Base-by-base conservation (phyloP, 2,329 filamentous ascomycete species). In the Diaporthe capsici region DNA sequence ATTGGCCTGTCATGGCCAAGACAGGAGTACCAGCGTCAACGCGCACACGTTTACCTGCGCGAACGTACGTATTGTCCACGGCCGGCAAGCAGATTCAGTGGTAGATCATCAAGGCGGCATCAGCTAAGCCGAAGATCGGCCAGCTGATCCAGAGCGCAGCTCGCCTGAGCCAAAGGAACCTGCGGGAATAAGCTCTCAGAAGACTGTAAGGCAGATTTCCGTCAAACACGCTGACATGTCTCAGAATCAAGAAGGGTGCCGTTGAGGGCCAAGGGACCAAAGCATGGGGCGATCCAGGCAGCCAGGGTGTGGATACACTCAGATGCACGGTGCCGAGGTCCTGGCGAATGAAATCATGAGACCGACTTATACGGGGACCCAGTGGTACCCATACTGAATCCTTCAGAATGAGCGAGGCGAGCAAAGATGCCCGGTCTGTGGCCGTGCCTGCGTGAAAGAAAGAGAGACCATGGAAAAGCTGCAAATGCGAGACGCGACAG, bases 321-420 rank as follows among this genome's bases (percentile, higher is more conserved):
- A 10, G 22, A 25, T 42, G 22, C 47, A 10, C 34, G 17, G 31
- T 53, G 47, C 31, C 65, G 47, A 42, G 47, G 31, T 34, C 47
- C 47, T 39, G 47, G 63, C 63, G 63, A 68, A 68, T 68, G 25
- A 39, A 37, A 68, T 17, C 47, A 20, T 39, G 63, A 20, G 47
- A 53, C 10, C 44, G n/a, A 68, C 28, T 51, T 51, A 51, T 39
- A 68, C 31, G 31, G 44, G 20, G 31, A 0, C 22, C 25, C 28
- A 10, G 49, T 25, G 58, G 65, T 53, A 53, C 65, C 49, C 65
- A 70, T 68, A 28, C 28, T 17, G 55, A 17, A 70, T 70, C 65
- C 65, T 70, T 70, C 65, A 53, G 22, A 25, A 7, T 6, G 65
- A 68, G 22, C 39, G 10, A 6, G 28, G 28, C 12, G 34, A 55